A percentile compares a stretch with the other conserved stretches of the same genome.
Conservation (phyloP, 2,329 filamentous ascomycete species). For the Pseudogymnoascus pannorum region DNA sequence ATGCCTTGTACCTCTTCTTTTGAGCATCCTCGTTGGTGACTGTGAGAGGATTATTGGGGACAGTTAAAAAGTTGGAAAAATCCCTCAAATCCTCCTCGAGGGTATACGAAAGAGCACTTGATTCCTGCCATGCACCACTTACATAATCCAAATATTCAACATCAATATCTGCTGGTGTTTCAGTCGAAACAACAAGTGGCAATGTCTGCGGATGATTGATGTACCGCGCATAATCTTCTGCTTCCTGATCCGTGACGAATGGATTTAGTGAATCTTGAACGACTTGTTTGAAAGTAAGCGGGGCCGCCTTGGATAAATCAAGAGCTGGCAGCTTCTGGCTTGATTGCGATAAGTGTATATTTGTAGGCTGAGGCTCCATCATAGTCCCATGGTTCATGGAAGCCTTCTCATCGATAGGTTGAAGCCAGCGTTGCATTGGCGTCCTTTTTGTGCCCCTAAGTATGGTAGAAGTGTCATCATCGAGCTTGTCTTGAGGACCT, state of each 20-base stretch:
- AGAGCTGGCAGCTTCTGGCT: slow-evolving; percentile 51
- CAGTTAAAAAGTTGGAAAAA: slow-evolving; percentile 69
- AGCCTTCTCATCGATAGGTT: slow-evolving; percentile 34
- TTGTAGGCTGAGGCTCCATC: slow-evolving; percentile 37
- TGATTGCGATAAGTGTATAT: slow-evolving; percentile 20
- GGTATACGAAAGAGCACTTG: slow-evolving; percentile 29
- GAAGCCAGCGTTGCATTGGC: slow-evolving; percentile 56
- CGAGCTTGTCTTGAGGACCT: slow-evolving; percentile 46
- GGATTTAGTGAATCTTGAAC: slow-evolving; percentile 82
- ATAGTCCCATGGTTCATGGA: slow-evolving; percentile 44
- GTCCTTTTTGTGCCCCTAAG: slow-evolving; percentile 40
- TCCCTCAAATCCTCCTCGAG: slow-evolving; percentile 61
- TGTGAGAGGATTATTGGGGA: slow-evolving; percentile 76
- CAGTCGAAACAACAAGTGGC: slow-evolving; percentile 68
- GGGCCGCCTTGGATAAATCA: slow-evolving; percentile 74
- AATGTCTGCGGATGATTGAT: slow-evolving; percentile 83
- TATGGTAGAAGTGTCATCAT: slow-evolving; percentile 38
- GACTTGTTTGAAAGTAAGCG: slow-evolving; percentile 83
- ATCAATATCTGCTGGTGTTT: slow-evolving; percentile 53
- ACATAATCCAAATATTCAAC: slow-evolving; percentile 77
- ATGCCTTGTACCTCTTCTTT: slow-evolving; percentile 96
- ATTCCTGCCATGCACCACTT: slow-evolving; percentile 53
- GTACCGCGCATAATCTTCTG: slow-evolving; percentile 81
- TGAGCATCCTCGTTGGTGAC: slow-evolving; percentile 78
- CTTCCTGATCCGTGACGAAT: slow-evolving; percentile 66